phyloP scores from a whole-genome alignment of 495 filamentous ascomycete species.

The Chaetomium tenue region DNA sequence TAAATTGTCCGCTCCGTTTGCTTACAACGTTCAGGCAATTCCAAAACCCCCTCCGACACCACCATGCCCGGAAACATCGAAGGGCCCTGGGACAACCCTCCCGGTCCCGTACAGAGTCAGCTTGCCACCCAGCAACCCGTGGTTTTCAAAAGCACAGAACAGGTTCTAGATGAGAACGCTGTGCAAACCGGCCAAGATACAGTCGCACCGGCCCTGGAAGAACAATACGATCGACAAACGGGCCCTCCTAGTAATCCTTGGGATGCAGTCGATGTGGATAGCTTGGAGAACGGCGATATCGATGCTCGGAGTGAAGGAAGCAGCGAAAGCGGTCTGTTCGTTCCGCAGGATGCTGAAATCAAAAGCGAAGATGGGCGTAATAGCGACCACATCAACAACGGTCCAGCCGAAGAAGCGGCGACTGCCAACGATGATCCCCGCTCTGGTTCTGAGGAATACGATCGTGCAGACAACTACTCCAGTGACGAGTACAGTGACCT shows the following conservation, averaged over 20 bases:
- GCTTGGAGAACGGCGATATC: neutral
- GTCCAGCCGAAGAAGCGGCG: neutral
- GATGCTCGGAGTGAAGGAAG: neutral
- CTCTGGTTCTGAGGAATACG: neutral
- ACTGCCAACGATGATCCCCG: neutral
- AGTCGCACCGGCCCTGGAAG: neutral
- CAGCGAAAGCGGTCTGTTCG: constrained; percentile 4
- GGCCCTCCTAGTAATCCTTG: neutral
- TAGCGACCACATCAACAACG: neutral
- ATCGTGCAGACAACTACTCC: neutral
- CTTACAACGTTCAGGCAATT: neutral
- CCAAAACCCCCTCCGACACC: neutral
- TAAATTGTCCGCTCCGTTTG: neutral
- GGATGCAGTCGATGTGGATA: neutral
- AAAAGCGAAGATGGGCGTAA: neutral
- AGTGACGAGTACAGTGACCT: neutral
- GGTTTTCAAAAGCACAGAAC: no score
- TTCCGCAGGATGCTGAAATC: neutral
- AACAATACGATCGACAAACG: neutral
- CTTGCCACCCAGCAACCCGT: no score
- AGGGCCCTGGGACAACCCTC: neutral
- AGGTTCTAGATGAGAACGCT: no score
- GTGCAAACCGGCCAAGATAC: no score
- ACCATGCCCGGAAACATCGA: neutral
- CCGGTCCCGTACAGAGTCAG: neutral